Percentiles rank a stretch among this genome's conserved stretches.
Conservation (phyloP, 1,284 basidiomycete species). For the Rhodotorula sp. region DNA sequence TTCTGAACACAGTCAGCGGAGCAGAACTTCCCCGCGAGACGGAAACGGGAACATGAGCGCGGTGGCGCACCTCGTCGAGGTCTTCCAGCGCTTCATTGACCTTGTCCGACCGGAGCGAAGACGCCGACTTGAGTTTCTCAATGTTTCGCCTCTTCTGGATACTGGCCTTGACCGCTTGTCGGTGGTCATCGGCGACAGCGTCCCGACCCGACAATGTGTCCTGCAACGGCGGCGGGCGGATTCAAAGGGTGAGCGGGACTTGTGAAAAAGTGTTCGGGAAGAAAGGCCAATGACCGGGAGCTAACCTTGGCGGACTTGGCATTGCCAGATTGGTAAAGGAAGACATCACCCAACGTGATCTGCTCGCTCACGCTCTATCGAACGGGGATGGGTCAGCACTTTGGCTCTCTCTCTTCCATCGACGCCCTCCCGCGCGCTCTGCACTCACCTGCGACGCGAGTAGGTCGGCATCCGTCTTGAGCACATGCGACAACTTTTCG, state of each 20-base stretch:
- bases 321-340: slow-evolving; percentile 91
- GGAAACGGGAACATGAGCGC: background rate
- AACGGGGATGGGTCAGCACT: slow-evolving; percentile 42
- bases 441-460: slow-evolving; percentile 20
- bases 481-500: slow-evolving; percentile 36
- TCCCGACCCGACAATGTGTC: slow-evolving; percentile 85
- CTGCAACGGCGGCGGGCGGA: slow-evolving; percentile 38
- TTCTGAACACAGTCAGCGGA: no score
- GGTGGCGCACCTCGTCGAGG: slow-evolving; percentile 73
- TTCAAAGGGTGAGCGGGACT: background rate
- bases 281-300: background rate
- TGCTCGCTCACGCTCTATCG: slow-evolving; percentile 76
- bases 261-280: no score
- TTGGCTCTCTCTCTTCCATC: slow-evolving; percentile 55
- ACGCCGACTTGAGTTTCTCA: slow-evolving; percentile 76
- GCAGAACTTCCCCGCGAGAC: no score
- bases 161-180: slow-evolving; percentile 81
- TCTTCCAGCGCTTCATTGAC: slow-evolving; percentile 93
- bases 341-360: slow-evolving; percentile 83
- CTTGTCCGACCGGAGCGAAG: slow-evolving; percentile 76
- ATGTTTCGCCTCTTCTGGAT: slow-evolving; percentile 87
- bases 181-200: slow-evolving; percentile 85
- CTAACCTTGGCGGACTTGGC: slow-evolving; percentile 79
- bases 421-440: no score
- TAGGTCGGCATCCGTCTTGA: slow-evolving; percentile 36